Conservation (phyloP, 2,329 filamentous ascomycete species). For the Neoarthrinium moseri region DNA sequence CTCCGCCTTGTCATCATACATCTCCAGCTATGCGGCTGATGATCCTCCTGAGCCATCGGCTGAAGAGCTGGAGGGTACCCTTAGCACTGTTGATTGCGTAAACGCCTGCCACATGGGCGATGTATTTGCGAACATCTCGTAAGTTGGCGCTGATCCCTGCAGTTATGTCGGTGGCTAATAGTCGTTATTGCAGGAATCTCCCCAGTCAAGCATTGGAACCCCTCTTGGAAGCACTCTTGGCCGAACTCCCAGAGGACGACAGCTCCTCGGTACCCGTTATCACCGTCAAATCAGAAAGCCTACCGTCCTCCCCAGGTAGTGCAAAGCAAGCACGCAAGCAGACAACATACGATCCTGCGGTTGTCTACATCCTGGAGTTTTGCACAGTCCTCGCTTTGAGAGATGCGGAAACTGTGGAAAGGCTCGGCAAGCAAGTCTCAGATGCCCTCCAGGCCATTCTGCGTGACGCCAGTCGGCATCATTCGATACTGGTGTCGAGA, state of each 20-base stretch:
- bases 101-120: constrained; percentile 83
- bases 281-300: constrained; percentile 82
- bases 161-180: constrained; percentile 11
- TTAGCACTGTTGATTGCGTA: constrained; percentile 92
- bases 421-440: constrained; percentile 76
- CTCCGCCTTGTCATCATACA: constrained; percentile 92
- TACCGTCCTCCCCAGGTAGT: constrained; percentile 60
- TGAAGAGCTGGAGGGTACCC: constrained; percentile 92
- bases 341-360: constrained; percentile 76
- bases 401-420: constrained; percentile 69
- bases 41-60: constrained; percentile 97
- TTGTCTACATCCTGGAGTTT: constrained; percentile 89
- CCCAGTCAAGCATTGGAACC: constrained; percentile 57
- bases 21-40: constrained; percentile 97
- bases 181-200: constrained; percentile 50
- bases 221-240: constrained; percentile 72
- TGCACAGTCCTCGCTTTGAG: constrained; percentile 79
- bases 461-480: constrained; percentile 74
- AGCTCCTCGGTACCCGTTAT: constrained; percentile 72
- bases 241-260: constrained; percentile 82
- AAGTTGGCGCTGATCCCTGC: constrained; percentile 32
- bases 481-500: constrained; percentile 80
- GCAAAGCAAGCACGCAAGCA: constrained; percentile 53
- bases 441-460: constrained; percentile 79
- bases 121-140: constrained; percentile 81